phyloP scores from a whole-genome alignment of 306 rosid species.

The Erythrophleum fordii region DNA sequence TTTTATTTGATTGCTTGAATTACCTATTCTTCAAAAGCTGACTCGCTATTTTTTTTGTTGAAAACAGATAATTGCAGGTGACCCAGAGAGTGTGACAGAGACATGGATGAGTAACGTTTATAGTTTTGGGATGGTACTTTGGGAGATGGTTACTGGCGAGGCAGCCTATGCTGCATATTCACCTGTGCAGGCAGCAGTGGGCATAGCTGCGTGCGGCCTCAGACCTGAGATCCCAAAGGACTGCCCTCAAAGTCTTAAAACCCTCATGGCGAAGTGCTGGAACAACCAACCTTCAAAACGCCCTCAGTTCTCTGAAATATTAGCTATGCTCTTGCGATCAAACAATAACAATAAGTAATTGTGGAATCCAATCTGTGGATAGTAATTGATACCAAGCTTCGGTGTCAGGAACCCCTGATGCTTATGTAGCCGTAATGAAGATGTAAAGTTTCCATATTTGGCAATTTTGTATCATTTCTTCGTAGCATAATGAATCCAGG shows the following conservation, averaged over 20 bases:
- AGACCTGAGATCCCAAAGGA: conserved; percentile 96
- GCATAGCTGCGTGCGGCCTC: conserved; percentile 98
- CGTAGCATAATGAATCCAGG: conserved; percentile 14
- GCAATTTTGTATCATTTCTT: conserved; percentile 31
- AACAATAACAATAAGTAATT: conserved; percentile 61
- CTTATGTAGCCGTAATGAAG: conserved; percentile 47
- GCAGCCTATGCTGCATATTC: conserved; percentile 85
- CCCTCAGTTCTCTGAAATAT: conserved; percentile 82
- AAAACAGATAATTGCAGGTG: conserved; percentile 91
- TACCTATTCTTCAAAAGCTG: conserved; percentile 19
- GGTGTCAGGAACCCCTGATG: conserved; percentile 7
- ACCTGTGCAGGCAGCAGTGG: conserved; percentile 97
- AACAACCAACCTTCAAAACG: conserved; percentile 90
- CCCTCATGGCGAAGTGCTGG: conserved; percentile 91
- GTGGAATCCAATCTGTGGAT: conserved; percentile 33
- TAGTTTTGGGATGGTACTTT: conserved; percentile 91
- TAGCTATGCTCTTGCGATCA: conserved; percentile 61
- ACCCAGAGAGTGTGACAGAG: conserved; percentile 89
- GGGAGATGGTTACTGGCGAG: conserved; percentile 98
- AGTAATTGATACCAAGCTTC: conserved; percentile 35
- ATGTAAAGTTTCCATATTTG: conserved; percentile 40
- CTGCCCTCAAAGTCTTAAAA: conserved; percentile 77
- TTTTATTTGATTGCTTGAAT: neutral
- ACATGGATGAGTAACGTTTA: conserved; percentile 94
- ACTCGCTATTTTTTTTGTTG: conserved; percentile 33